Conservation (phyloP, 139 green algal species). For the Tetratostichococcus sp. region DNA sequence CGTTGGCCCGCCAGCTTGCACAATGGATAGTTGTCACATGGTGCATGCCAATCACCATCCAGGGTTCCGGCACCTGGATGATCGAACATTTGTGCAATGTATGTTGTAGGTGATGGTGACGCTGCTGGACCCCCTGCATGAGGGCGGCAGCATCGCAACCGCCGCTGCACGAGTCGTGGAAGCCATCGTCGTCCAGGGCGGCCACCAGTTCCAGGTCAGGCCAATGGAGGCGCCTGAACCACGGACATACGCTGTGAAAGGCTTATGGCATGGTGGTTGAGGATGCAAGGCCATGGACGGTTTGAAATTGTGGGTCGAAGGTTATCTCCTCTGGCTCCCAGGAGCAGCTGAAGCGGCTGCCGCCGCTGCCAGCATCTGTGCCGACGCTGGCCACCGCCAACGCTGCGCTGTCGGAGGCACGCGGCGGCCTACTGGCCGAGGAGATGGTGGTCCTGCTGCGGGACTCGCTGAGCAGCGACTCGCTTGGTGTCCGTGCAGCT, state of each 20-base stretch:
- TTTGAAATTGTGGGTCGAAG: no score
- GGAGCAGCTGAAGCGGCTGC: slow-evolving; percentile 34
- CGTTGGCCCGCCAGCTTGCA: no score
- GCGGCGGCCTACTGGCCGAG: slow-evolving; percentile 23
- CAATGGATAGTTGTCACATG: no score
- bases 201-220: neutral
- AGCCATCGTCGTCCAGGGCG: slow-evolving; percentile 28
- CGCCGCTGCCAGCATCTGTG: slow-evolving; percentile 49
- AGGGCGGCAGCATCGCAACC: slow-evolving; percentile 19
- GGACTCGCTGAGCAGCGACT: slow-evolving; percentile 44
- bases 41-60: no score
- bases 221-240: neutral
- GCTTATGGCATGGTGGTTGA: no score
- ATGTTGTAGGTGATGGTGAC: slow-evolving; percentile 56
- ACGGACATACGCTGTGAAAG: no score
- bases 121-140: slow-evolving; percentile 65
- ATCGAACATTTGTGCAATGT: no score
- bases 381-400: slow-evolving; percentile 28
- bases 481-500: slow-evolving; percentile 35
- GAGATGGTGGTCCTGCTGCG: slow-evolving; percentile 50
- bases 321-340: neutral
- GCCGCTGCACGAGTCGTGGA: slow-evolving; percentile 36
- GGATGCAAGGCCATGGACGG: no score
- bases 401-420: slow-evolving; percentile 32
- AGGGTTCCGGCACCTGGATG: no score